Conservation (phyloP, 108 stramenopile genomes). For the Skeletonema potamos region DNA sequence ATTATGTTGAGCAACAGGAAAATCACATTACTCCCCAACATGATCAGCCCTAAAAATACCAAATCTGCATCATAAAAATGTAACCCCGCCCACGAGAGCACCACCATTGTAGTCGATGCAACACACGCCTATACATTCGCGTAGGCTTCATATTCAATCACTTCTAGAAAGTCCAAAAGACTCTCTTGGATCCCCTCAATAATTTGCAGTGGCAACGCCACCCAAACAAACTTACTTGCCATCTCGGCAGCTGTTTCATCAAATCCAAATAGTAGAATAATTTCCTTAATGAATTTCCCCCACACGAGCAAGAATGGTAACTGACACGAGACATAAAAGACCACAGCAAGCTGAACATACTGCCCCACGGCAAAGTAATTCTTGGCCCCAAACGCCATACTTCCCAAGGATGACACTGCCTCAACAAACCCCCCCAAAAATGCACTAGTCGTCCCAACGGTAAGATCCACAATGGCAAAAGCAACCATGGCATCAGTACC, state of each 20-base stretch:
- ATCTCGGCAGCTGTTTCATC: conserved; percentile 16
- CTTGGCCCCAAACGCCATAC: conserved; percentile 35
- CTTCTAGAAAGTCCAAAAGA: neutral
- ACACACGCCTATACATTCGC: neutral
- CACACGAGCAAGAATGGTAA: conserved; percentile 23
- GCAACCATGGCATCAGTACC: conserved; percentile 42
- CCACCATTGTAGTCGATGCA: neutral
- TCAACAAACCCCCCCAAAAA: conserved; percentile 33
- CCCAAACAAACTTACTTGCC: conserved; percentile 24
- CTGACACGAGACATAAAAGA: conserved; percentile 17
- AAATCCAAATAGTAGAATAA: conserved; percentile 31
- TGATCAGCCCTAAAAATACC: conserved; percentile 29
- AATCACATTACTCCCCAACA: conserved; percentile 7
- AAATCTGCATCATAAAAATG: conserved; percentile 14
- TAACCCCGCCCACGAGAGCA: neutral
- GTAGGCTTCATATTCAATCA: neutral
- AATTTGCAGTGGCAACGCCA: neutral
- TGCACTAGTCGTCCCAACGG: conserved; percentile 31
- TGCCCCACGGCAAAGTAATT: conserved; percentile 38
- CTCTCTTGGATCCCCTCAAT: neutral
- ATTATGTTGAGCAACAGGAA: conserved; percentile 31
- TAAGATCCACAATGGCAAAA: conserved; percentile 26
- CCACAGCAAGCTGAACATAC: conserved; percentile 18
- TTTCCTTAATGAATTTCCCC: conserved; percentile 21
- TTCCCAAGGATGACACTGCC: conserved; percentile 27